Evolutionary conservation across 257 asterid species (phyloP).

Genomic region (Anisodus acutangulus): DNA sequence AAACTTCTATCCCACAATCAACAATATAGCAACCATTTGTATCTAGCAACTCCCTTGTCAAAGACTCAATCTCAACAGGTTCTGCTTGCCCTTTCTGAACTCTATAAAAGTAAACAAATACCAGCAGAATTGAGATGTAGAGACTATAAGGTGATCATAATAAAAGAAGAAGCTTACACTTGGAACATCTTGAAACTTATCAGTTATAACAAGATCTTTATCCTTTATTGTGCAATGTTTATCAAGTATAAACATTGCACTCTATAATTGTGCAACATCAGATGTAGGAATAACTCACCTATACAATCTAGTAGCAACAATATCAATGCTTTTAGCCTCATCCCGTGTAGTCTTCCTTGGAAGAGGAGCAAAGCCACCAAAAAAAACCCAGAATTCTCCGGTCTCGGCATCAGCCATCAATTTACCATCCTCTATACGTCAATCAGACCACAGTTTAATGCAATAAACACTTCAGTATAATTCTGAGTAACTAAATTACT

Average conservation of each 20-base stretch:
- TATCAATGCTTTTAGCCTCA: constrained; percentile 54
- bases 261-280: constrained; percentile 18
- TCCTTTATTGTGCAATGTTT: background rate
- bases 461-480: constrained; percentile 32
- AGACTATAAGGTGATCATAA: constrained; percentile 13
- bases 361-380: constrained; percentile 99
- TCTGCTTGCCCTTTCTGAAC: constrained; percentile 78
- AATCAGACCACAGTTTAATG: constrained; percentile 22
- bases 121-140: constrained; percentile 17
- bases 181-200: background rate
- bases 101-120: constrained; percentile 38
- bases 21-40: constrained; percentile 86
- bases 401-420: constrained; percentile 99
- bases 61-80: constrained; percentile 68
- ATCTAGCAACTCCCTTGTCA: constrained; percentile 84
- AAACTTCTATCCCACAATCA: constrained; percentile 83
- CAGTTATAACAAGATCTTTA: constrained; percentile 4
- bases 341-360: constrained; percentile 72
- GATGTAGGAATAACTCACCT: constrained; percentile 54
- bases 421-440: constrained; percentile 86
- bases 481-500: constrained; percentile 32
- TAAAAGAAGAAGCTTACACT: background rate
- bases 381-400: constrained; percentile 97
- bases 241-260: constrained; percentile 22
- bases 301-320: constrained; percentile 65